A percentile compares a stretch with the other conserved stretches of the same genome.
Evolutionary conservation across 345 rosid genomes (phyloP).

Genomic region (Eucalyptus caleyi): DNA sequence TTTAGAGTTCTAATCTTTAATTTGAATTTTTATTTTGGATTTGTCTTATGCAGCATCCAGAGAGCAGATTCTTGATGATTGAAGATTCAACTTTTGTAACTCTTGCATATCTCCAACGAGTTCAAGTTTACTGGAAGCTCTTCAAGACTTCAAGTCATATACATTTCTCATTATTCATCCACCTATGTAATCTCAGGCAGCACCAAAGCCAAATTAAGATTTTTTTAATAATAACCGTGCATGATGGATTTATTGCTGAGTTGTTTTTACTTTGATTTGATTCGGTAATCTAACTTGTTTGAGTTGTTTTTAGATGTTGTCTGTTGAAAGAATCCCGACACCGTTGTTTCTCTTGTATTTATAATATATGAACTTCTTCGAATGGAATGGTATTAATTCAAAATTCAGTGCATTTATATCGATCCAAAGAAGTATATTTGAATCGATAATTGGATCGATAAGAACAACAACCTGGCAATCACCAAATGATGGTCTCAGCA

Average conservation of each 20-base stretch:
- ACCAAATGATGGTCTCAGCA: background rate
- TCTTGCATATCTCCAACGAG: background rate
- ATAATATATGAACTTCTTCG: background rate
- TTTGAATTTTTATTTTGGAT: background rate
- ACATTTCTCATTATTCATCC: background rate
- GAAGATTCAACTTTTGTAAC: background rate
- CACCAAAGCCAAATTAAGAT: background rate
- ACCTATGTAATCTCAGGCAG: background rate
- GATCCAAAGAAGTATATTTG: background rate
- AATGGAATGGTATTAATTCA: background rate
- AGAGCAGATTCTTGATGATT: slow-evolving; percentile 4
- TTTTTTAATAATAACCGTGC: background rate
- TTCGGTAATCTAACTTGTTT: background rate
- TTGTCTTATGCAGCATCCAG: slow-evolving; percentile 6
- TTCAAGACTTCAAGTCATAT: background rate
- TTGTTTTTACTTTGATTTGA: background rate
- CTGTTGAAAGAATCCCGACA: background rate
- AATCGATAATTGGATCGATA: background rate
- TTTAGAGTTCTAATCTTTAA: background rate
- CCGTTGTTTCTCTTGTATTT: background rate
- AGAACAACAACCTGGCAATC: background rate
- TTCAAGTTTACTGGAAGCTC: background rate
- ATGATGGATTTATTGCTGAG: background rate
- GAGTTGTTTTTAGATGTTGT: background rate
- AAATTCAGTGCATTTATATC: background rate